phyloP scores from a whole-genome alignment of 768 basidiomycete genomes.

The Tricholoma flavovirens region DNA sequence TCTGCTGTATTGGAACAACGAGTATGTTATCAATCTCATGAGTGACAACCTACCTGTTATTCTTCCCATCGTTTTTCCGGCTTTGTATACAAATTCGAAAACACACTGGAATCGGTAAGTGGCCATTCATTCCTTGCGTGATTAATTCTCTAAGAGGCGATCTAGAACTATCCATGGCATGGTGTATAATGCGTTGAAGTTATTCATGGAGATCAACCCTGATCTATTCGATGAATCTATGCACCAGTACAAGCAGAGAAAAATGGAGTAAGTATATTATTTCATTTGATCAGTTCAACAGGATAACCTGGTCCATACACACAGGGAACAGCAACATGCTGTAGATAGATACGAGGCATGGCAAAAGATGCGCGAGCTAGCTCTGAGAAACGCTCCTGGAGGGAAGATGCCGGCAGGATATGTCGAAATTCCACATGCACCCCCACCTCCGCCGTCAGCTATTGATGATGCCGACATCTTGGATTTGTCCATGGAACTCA shows the following conservation, averaged over 20 bases:
- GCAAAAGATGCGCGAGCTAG: constrained; percentile 77
- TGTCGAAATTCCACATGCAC: constrained; percentile 59
- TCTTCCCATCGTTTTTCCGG: constrained; percentile 95
- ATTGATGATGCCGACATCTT: constrained; percentile 83
- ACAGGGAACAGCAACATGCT: constrained; percentile 84
- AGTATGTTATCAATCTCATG: constrained; percentile 99
- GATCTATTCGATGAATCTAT: constrained; percentile 92
- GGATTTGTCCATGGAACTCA: constrained; percentile 87
- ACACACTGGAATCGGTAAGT: constrained; percentile 97
- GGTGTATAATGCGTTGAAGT: constrained; percentile 97
- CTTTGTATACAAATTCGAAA: constrained; percentile 92
- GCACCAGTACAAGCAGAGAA: constrained; percentile 87
- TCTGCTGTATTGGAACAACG: constrained; percentile 98
- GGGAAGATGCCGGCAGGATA: constrained; percentile 71
- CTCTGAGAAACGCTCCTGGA: constrained; percentile 60
- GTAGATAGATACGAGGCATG: constrained; percentile 84
- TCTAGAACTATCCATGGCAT: constrained; percentile 94
- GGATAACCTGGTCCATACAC: background rate
- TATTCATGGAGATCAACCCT: constrained; percentile 99
- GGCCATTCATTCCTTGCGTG: background rate
- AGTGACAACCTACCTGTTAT: constrained; percentile 87
- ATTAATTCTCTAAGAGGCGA: constrained; percentile 1
- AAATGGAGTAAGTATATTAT: constrained; percentile 61
- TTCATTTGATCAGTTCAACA: background rate
- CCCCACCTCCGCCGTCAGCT: constrained; percentile 71